These are phyloP conservation scores for Fusarium cicatricum DNA, from an alignment of 2,329 filamentous ascomycete species.

Conservation along the genomic window DNA sequence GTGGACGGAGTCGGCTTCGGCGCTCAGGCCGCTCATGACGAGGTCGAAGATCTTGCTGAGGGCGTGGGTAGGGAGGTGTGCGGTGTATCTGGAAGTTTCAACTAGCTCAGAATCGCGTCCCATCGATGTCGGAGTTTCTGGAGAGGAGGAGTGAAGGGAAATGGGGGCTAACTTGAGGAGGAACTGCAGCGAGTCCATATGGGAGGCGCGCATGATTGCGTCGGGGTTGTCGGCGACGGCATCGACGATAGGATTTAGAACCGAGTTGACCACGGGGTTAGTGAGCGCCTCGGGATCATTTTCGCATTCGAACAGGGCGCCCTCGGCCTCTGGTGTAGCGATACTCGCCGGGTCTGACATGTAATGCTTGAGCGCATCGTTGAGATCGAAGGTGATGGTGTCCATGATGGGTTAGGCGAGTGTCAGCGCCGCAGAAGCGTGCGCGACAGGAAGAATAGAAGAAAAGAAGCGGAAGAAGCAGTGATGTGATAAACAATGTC, in stretches of 20 bases:
- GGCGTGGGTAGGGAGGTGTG: constrained; percentile 79
- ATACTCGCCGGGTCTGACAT: constrained; percentile 90
- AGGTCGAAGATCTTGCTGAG: constrained; percentile 94
- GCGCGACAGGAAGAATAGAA: constrained; percentile 22
- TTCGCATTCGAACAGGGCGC: constrained; percentile 88
- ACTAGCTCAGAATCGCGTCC: constrained; percentile 53
- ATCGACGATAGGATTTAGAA: constrained; percentile 92
- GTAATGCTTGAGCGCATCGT: constrained; percentile 95
- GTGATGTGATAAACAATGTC: background rate
- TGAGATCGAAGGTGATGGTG: constrained; percentile 91
- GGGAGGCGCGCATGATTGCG: constrained; percentile 77
- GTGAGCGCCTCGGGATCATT: constrained; percentile 87
- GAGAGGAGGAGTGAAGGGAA: constrained; percentile 46
- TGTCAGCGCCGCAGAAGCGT: constrained; percentile 29
- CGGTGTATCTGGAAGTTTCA: constrained; percentile 77
- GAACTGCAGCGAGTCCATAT: constrained; percentile 94
- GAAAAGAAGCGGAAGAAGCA: constrained; percentile 17
- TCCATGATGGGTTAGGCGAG: constrained; percentile 60
- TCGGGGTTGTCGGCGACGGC: constrained; percentile 92
- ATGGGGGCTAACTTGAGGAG: constrained; percentile 89
- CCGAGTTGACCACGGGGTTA: constrained; percentile 79
- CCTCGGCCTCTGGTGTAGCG: constrained; percentile 84
- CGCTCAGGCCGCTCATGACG: constrained; percentile 83
- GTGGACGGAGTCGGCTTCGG: constrained; percentile 86
- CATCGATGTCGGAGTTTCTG: constrained; percentile 31